Conservation (phyloP, 106 monocot species). For the Dendrobium officinale region DNA sequence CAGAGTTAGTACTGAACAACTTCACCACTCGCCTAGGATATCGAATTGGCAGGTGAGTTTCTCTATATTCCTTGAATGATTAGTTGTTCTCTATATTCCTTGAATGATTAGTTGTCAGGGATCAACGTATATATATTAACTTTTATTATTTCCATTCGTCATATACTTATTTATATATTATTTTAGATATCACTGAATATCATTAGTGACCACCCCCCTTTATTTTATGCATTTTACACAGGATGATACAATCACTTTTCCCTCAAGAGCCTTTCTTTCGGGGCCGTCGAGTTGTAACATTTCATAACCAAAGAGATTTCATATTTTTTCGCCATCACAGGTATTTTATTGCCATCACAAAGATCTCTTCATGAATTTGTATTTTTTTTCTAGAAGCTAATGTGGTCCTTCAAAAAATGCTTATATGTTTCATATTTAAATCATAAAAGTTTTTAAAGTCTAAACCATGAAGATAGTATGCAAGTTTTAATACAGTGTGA, state of each 20-base stretch:
- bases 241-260: conserved; percentile 92
- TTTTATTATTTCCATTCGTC: neutral
- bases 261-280: conserved; percentile 81
- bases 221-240: conserved; percentile 16
- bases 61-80: neutral
- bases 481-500: neutral
- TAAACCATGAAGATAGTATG: neutral
- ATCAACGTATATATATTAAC: neutral
- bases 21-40: conserved; percentile 87
- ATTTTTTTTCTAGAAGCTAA: neutral
- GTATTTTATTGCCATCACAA: conserved; percentile 20
- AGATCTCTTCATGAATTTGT: neutral
- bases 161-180: neutral
- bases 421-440: neutral
- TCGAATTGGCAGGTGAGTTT: conserved; percentile 79
- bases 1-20: conserved; percentile 92
- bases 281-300: conserved; percentile 89
- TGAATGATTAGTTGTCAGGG: neutral
- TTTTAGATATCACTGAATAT: neutral
- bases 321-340: conserved; percentile 97
- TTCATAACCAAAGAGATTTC: conserved; percentile 96
- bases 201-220: neutral
- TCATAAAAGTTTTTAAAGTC: neutral
- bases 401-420: neutral
- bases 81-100: neutral